Evolutionary conservation across 2,329 filamentous ascomycete species (phyloP), one percentile per base, ranked within the genome.

Genomic region (Beauveria sp.): DNA sequence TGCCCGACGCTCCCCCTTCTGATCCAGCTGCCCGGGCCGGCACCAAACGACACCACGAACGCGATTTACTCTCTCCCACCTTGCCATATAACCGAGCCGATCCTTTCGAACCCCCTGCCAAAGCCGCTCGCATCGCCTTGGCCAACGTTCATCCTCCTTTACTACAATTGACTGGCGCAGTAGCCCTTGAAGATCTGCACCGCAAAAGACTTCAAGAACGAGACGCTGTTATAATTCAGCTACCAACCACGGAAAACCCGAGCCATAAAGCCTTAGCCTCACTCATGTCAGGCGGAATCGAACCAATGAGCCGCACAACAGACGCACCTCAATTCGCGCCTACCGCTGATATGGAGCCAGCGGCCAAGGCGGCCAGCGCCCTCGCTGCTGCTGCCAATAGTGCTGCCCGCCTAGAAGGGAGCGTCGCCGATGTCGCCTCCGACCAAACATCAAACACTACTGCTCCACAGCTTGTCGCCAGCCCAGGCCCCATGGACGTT

Each of bases 261-360:
- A 76, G 76, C n/a, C 81, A 83, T 59, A 79, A 75, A 63, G 81
- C 78, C 38, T 73, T 86, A 34, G 76, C 78, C 24, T 81, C 81
- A 22, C 74, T 86, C 53, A 78, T 85, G 75, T 80, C 82, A 42
- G 79, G 79, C 50, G 79, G 75, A 61, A 77, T 78, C 26, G 74
- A 80, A 64, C 76, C 76, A 53, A 81, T 86, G 75, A 85, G 81
- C 70, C 82, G 81, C 63, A 75, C 81, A n/a, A 75, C 79, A 61
- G 83, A 85, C 70, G 78, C 77, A 65, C 78, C 80, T n/a, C 76
- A 71, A 65, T 62, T 70, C 38, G 76, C 74, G 56, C 75, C 77
- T 1, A 79, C 77, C 14, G 76, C 77, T 20, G 71, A 74, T 53
- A 79, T 79, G 70, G 77, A 79, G 26, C 68, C 75, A 8, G 73